Percentiles rank a stretch among this genome's conserved stretches.
Evolutionary conservation across 345 rosid genomes (phyloP).

Genomic region (Camelina hispida): DNA sequence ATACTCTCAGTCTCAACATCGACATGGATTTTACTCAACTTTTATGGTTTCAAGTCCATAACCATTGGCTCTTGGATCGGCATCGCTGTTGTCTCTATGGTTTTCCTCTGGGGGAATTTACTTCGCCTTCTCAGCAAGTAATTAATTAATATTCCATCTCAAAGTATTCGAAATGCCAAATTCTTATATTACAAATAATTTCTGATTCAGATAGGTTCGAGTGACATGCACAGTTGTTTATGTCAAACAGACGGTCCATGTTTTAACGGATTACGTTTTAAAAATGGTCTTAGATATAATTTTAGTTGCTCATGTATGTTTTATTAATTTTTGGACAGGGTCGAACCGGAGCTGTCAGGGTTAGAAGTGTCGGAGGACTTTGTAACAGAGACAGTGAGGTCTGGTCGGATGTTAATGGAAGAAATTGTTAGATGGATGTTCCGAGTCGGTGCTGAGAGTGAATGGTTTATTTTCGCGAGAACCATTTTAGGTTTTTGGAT

Average conservation of each 20-base stretch:
- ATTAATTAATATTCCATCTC: constrained; percentile 14
- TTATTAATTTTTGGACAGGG: constrained; percentile 38
- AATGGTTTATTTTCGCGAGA: constrained; percentile 46
- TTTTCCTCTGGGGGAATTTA: constrained; percentile 57
- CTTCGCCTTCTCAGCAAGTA: constrained; percentile 63
- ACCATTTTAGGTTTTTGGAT: constrained; percentile 43
- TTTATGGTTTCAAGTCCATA: constrained; percentile 51
- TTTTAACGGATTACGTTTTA: too few species aligned
- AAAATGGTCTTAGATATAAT: neutral
- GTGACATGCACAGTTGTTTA: neutral
- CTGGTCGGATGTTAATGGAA: constrained; percentile 39
- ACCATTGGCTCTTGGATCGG: constrained; percentile 55
- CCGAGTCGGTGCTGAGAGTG: constrained; percentile 43
- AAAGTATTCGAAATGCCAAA: neutral
- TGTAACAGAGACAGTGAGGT: constrained; percentile 37
- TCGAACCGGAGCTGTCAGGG: constrained; percentile 48
- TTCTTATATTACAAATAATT: neutral
- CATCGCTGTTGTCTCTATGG: constrained; percentile 40
- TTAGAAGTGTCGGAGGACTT: constrained; percentile 49
- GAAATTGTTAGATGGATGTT: constrained; percentile 51
- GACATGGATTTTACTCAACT: constrained; percentile 51
- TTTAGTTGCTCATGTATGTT: neutral
- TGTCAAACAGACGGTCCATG: neutral
- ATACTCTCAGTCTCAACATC: constrained; percentile 47
- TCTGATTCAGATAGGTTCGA: neutral